Base-by-base conservation (phyloP, 2,329 filamentous ascomycete species). In the Aspergillus niger region DNA sequence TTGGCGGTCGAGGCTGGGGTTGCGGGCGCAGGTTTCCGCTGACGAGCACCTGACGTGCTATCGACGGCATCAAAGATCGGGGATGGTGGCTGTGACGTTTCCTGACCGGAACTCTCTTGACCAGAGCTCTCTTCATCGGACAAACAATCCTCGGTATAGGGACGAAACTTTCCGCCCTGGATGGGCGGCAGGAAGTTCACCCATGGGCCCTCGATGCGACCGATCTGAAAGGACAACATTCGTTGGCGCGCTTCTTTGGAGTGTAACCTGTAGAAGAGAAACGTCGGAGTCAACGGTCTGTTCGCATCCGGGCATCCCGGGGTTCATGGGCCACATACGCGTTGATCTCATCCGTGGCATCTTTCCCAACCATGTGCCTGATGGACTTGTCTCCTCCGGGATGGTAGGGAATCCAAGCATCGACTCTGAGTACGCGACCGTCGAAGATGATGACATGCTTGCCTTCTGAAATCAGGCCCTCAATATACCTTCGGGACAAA, bases 291-390 rank as follows among this genome's bases (percentile, higher is more conserved):
- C 17, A 58, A 65, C 60, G 68, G 65, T 28, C 52, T 20, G 20
- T 32, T 39, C 17, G 20, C 41, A 22, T 5, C 28, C 47, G 32
- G 49, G 30, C 7, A 58, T 67, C 53, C 57, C 57, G 50, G 36
- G 41, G 32, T 36, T 20, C 30, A 47, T 36, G 58, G 58, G 61
- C 54, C 49, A 82, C 89, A 54, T 84, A 97, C 91, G 89, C 91
- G 75, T 89, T 91, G 63, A 98, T 89, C 78, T 98, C 95, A 76
- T 97, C 93, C 10, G 94, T 97, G 54, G 92, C 94, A 85, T 97
- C 92, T 77, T 90, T 87, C 63, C 92, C 92, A 62, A 98, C 86
- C 92, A 97, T 95, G 74, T 99, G 95, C 74, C 87, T 82, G 65
- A 99, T 96, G 57, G 94, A 86, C 78, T 92, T 95, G 70, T 94